Evolutionary conservation across 345 rosid species (phyloP).

Genomic region (Gossypium turneri): DNA sequence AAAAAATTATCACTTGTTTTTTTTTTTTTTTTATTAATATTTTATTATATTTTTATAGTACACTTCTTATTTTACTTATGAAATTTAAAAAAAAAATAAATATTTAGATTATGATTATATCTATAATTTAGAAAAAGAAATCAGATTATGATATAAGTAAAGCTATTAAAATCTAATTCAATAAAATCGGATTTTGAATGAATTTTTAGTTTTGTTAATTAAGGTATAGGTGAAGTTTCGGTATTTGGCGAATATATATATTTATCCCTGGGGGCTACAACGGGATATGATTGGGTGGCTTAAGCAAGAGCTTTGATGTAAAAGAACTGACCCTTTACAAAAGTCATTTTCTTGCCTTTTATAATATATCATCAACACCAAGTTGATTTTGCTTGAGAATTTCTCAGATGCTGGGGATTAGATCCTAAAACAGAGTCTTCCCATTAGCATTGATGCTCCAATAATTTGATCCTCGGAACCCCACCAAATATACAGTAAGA

Average conservation of each 20-base stretch:
- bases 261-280: not conserved
- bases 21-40: too few species aligned
- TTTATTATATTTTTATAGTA: too few species aligned
- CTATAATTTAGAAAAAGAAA: too few species aligned
- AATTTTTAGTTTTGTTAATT: too few species aligned
- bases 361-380: slow-evolving; percentile 24
- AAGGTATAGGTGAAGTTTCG: not conserved
- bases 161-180: too few species aligned
- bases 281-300: slow-evolving; percentile 36
- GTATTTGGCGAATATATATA: slow-evolving; percentile 43
- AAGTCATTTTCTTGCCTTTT: slow-evolving; percentile 23
- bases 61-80: too few species aligned
- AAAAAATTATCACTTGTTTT: too few species aligned
- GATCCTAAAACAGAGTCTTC: slow-evolving; percentile 28
- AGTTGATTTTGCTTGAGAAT: slow-evolving; percentile 21
- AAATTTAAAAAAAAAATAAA: too few species aligned
- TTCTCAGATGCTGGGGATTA: slow-evolving; percentile 39
- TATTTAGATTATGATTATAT: too few species aligned
- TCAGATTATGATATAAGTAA: too few species aligned
- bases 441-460: slow-evolving; percentile 24
- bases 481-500: slow-evolving; percentile 20
- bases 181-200: too few species aligned
- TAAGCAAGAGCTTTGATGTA: slow-evolving; percentile 24
- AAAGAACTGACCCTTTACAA: slow-evolving; percentile 15
- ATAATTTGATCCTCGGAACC: slow-evolving; percentile 16